These are phyloP conservation scores for Trematosphaeria pertusa DNA, from an alignment of 2,329 filamentous ascomycete genomes.

Conservation along the genomic window DNA sequence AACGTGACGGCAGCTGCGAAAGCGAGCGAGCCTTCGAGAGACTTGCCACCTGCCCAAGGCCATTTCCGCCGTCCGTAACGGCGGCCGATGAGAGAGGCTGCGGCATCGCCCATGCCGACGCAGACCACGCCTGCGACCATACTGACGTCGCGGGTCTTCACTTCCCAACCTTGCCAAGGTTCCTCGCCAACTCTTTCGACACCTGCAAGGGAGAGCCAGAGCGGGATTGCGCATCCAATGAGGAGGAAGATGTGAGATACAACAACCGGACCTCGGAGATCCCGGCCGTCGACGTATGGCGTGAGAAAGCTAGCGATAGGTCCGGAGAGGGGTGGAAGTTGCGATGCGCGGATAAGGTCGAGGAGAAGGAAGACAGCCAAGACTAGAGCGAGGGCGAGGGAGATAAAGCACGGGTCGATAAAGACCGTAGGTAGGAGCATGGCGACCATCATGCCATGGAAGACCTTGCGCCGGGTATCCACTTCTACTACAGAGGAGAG, in stretches of 20 bases:
- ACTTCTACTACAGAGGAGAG: slow-evolving; percentile 84
- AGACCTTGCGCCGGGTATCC: slow-evolving; percentile 94
- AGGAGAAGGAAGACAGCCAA: slow-evolving; percentile 86
- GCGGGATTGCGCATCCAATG: slow-evolving; percentile 91
- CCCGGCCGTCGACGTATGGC: slow-evolving; percentile 92
- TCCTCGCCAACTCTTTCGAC: slow-evolving; percentile 63
- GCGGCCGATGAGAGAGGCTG: slow-evolving; percentile 86
- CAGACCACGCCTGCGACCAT: slow-evolving; percentile 95
- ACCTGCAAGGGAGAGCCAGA: slow-evolving; percentile 85
- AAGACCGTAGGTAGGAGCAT: slow-evolving; percentile 91
- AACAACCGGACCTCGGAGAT: slow-evolving; percentile 91
- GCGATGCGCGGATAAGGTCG: slow-evolving; percentile 87
- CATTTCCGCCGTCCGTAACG: slow-evolving; percentile 88
- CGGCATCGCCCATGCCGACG: slow-evolving; percentile 93
- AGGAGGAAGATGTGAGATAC: slow-evolving; percentile 95
- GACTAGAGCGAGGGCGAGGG: slow-evolving; percentile 79
- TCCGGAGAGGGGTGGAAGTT: slow-evolving; percentile 87
- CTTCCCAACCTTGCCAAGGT: slow-evolving; percentile 76
- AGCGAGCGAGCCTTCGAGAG: slow-evolving; percentile 82
- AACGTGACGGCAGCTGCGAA: slow-evolving; percentile 81
- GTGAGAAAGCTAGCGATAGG: slow-evolving; percentile 86
- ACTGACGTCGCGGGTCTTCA: slow-evolving; percentile 73
- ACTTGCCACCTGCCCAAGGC: slow-evolving; percentile 97
- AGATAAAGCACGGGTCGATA: slow-evolving; percentile 83
- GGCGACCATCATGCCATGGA: slow-evolving; percentile 97